These are phyloP conservation scores for Conringia planisiliqua DNA, from an alignment of 345 rosid genomes.

Conservation along the genomic window DNA sequence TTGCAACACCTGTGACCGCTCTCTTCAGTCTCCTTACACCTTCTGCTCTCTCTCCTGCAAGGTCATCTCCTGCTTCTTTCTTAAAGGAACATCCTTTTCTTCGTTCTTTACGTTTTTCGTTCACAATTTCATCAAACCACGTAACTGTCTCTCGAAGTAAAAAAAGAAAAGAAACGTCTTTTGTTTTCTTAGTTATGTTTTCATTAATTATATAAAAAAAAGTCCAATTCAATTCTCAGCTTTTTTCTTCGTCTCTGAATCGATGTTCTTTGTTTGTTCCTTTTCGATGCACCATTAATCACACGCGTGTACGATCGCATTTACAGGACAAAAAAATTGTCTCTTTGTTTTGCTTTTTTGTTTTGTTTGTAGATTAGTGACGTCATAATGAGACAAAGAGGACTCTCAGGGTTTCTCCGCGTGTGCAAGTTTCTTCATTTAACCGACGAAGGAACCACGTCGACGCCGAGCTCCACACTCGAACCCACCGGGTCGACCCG, in stretches of 20 bases:
- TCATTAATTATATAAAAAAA: too few species aligned
- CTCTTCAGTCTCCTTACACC: constrained; percentile 61
- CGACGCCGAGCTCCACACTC: constrained; percentile 61
- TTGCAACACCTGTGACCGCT: constrained; percentile 67
- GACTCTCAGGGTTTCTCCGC: constrained; percentile 53
- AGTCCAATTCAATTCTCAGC: background rate
- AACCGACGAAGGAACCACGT: constrained; percentile 53
- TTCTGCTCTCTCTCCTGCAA: constrained; percentile 93
- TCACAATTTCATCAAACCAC: background rate
- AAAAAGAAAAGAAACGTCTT: too few species aligned
- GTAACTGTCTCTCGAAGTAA: too few species aligned
- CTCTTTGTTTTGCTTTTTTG: background rate
- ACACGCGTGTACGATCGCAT: constrained; percentile 22
- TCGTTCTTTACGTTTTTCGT: background rate
- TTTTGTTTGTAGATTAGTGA: constrained; percentile 53
- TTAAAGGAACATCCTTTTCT: background rate
- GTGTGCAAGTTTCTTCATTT: constrained; percentile 63
- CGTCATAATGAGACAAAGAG: constrained; percentile 51
- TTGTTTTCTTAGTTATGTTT: too few species aligned
- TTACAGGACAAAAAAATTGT: background rate
- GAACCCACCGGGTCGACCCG: constrained; percentile 55
- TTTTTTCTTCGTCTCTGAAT: background rate
- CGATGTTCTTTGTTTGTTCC: background rate
- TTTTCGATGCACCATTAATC: background rate
- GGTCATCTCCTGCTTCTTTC: constrained; percentile 25